Base-by-base conservation (phyloP, 2,329 filamentous ascomycete genomes). In the Colletotrichum sp. region DNA sequence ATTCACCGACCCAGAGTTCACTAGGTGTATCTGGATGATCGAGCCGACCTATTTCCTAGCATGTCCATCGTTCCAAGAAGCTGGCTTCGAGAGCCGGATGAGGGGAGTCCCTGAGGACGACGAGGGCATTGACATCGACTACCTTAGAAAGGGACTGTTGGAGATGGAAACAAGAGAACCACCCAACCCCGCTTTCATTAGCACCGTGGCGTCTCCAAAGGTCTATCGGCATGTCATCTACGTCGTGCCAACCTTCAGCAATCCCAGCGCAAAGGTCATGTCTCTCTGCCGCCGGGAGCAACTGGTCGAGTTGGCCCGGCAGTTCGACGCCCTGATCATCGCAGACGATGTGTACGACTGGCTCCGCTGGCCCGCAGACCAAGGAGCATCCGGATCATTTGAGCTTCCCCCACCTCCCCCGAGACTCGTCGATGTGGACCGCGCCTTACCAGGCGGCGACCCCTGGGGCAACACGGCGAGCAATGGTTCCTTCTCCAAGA, bases 401-500 rank as follows among this genome's bases (percentile, higher is more conserved):
- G n/a, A 25, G 10, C n/a, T 52, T 52, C 43, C 43, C 43, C 43
- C 43, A 52, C 43, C 43, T 52, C 43, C 43, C n/a, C 43, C 43
- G n/a, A 52, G 43, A 13, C 43, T 52, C 43, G n/a, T 52, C 2
- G 43, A 52, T 52, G 43, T 22, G 43, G 43, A 52, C 43, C 43
- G 43, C 43, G 10, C 43, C n/a, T 22, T 52, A 52, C n/a, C 43
- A 52, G 43, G 2, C 43, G n/a, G 43, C 43, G 22, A 1, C 89
- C 98, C 18, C 85, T 98, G 70, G 82, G 95, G 96, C 12, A 93
- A 98, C 82, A 90, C 92, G 13, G 87, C 96, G 43, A 96, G 94
- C 80, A 98, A 98, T 82, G 96, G 94, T 27, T 95, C 93, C 7
- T 98, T 98, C 83, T 95, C 93, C 82, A 98, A 98, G 84, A 92